A percentile compares a stretch with the other conserved stretches of the same genome.
Evolutionary conservation across 2,329 filamentous ascomycete species (phyloP).

Genomic region (Penicillium sp.): DNA sequence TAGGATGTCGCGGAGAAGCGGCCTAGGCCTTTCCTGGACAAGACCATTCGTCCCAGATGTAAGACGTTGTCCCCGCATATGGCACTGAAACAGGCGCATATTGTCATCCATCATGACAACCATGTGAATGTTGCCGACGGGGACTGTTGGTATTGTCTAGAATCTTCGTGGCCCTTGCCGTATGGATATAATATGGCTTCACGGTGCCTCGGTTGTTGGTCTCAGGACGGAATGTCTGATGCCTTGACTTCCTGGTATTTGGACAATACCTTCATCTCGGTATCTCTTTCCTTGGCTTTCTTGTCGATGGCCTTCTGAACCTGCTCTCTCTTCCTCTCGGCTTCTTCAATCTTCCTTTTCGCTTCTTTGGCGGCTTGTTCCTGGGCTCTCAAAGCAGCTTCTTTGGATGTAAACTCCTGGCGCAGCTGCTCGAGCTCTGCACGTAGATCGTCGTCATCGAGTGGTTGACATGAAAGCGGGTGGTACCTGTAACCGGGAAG

Average conservation of each 20-base stretch:
- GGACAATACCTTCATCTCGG: conserved; percentile 44
- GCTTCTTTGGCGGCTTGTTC: conserved; percentile 41
- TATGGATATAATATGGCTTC: not conserved
- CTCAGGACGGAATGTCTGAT: conserved; percentile 32
- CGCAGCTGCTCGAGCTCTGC: conserved; percentile 38
- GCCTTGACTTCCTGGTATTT: conserved; percentile 45
- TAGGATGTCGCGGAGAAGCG: not conserved
- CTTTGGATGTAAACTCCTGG: conserved; percentile 38
- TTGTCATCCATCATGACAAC: not conserved
- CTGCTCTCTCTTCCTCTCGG: conserved; percentile 40
- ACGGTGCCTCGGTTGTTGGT: not conserved
- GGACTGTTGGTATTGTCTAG: not conserved
- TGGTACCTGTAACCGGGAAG: conserved; percentile 39
- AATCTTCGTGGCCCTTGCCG: not conserved
- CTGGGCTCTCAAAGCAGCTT: conserved; percentile 40
- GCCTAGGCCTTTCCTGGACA: no score
- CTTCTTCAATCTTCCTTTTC: conserved; percentile 39
- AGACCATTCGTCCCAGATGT: not conserved
- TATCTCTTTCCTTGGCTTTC: conserved; percentile 46
- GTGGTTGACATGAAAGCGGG: conserved; percentile 40
- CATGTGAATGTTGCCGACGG: no score
- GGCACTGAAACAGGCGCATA: not conserved
- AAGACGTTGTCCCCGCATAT: not conserved
- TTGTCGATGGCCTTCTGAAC: conserved; percentile 45
- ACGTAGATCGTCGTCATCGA: conserved; percentile 33